Base-by-base conservation (phyloP, 176 grass and related monocot genomes). In the Puccinellia tenuiflora region DNA sequence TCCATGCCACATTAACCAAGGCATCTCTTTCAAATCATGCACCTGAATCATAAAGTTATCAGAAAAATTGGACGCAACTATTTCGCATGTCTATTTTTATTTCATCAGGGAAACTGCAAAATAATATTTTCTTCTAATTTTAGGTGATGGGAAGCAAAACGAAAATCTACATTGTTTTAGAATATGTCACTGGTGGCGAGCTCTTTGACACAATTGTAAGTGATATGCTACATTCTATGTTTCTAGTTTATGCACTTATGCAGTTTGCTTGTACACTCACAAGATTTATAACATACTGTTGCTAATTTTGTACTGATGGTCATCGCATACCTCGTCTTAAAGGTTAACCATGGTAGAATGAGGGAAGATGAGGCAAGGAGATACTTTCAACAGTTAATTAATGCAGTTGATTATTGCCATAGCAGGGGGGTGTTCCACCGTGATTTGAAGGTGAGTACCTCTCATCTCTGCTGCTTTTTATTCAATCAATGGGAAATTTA, bases 131-230 rank as follows among this genome's bases (percentile, higher is more conserved):
- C 75, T 16, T 48, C 68, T 21, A 63, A 82, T 46, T 84, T 64
- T 74, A 99, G 96, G 96, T 99, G 71, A 99, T 99, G 96, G 93
- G 93, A 80, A 99, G 93, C 83, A 99, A 96, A 87, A 90, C 93
- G 35, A 99, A 94, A 30, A 90, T 99, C 62, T 99, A 91, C 85
- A 91, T 99, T 73, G 85, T 99, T 70, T 81, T 99, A 61, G 96
- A 99, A 82, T 93, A 90, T 84, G 87, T 84, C 75, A 99, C 91
- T 0, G 93, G 93, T 7, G 96, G 93, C 29, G 96, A 99, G 83
- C 93, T 99, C 77, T 96, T 99, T 68, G 93, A 99, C 71, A 90
- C 75, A 87, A 93, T 99, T 77, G 96, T 99, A 96, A 96, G 96
- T 79, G 64, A 77, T 38, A 33, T 65, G 25, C 2, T 14, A 78